phyloP scores from a whole-genome alignment of 2,329 filamentous ascomycete species.

The Colletotrichum godetiae region DNA sequence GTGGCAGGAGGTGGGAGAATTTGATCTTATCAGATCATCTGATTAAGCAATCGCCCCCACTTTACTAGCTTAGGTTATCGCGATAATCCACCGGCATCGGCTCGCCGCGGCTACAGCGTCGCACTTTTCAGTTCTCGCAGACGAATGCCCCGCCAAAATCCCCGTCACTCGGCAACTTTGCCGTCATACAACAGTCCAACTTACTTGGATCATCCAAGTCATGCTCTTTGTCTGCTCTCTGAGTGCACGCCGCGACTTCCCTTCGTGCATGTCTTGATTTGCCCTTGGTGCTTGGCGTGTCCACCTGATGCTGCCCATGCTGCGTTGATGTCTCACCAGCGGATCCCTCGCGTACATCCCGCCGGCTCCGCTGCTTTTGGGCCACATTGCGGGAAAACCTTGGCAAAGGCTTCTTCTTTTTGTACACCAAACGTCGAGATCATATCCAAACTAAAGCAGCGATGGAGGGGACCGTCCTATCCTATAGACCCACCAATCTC shows the following conservation, averaged over 20 bases:
- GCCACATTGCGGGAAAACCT: no score
- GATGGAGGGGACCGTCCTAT: background rate
- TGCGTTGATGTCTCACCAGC: constrained; percentile 7
- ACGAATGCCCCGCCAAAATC: background rate
- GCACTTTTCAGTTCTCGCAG: background rate
- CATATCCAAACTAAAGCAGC: background rate
- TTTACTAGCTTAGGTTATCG: constrained; percentile 15
- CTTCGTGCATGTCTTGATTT: background rate
- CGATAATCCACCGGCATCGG: constrained; percentile 33
- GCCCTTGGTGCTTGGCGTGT: background rate
- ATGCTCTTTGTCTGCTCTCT: background rate
- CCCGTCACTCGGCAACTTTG: no score
- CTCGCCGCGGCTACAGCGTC: background rate
- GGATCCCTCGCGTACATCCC: constrained; percentile 1
- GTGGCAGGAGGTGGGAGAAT: constrained; percentile 10
- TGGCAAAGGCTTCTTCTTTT: no score
- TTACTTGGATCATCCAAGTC: background rate
- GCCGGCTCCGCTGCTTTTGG: background rate
- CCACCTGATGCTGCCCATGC: constrained; percentile 15
- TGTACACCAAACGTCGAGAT: no score
- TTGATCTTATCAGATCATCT: constrained; percentile 38
- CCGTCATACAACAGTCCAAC: background rate
- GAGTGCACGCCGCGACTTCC: no score
- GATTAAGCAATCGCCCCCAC: constrained; percentile 15
- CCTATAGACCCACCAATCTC: background rate